These are phyloP conservation scores for Tetrastigma voinierianum DNA, from an alignment of 164 flowering plant genomes.

Conservation along the genomic window DNA sequence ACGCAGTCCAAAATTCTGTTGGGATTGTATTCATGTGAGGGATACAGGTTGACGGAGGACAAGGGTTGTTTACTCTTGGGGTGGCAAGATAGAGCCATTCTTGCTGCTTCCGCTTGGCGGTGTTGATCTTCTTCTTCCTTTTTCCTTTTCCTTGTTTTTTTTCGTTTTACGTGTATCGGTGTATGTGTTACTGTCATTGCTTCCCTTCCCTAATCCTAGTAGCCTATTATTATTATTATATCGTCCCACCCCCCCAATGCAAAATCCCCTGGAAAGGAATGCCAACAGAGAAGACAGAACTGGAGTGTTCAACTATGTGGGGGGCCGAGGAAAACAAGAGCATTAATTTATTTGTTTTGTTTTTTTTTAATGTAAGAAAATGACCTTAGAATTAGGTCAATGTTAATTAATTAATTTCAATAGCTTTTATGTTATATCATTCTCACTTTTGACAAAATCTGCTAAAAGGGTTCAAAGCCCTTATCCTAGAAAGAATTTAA, in stretches of 20 bases:
- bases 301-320: background rate
- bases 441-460: no score
- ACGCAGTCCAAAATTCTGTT: constrained; percentile 62
- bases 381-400: background rate
- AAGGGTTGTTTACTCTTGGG: constrained; percentile 73
- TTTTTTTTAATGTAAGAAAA: background rate
- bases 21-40: constrained; percentile 63
- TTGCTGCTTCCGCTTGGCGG: constrained; percentile 78
- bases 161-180: no score
- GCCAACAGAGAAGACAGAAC: background rate
- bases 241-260: no score
- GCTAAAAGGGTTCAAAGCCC: no score
- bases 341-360: background rate
- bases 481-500: no score
- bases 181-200: background rate
- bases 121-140: constrained; percentile 30
- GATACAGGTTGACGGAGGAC: constrained; percentile 61
- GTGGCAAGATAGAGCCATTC: constrained; percentile 71
- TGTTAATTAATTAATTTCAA: background rate
- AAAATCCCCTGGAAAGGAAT: no score
- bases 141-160: background rate
- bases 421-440: no score
- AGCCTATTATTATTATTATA: no score
- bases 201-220: background rate
- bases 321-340: background rate